Evolutionary conservation across 306 rosid species (phyloP).

Genomic region (Acacia acuminata): DNA sequence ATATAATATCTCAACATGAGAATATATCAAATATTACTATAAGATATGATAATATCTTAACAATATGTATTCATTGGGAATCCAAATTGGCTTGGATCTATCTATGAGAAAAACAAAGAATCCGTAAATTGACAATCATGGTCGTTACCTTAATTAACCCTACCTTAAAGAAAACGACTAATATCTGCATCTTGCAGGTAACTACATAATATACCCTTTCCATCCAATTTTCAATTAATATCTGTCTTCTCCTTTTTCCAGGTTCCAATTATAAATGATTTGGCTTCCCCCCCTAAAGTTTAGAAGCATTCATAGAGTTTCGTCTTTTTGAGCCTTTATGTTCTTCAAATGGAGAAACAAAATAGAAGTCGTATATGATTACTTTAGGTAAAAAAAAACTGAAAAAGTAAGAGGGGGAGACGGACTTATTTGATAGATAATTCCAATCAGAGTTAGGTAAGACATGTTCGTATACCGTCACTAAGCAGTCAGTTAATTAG

Average conservation of each 20-base stretch:
- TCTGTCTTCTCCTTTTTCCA: not conserved
- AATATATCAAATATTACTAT: too few relatives aligned
- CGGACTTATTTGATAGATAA: not conserved
- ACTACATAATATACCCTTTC: not conserved
- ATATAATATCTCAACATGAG: too few relatives aligned
- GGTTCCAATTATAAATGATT: not conserved
- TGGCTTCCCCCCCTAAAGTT: not conserved
- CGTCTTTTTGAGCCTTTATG: not conserved
- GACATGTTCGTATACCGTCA: not conserved
- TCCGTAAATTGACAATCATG: constrained; percentile 8
- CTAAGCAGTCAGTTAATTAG: not conserved
- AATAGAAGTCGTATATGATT: not conserved
- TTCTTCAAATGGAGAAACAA: not conserved
- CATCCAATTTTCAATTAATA: not conserved
- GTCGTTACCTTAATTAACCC: not conserved
- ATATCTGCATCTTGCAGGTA: not conserved
- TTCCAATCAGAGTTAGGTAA: not conserved
- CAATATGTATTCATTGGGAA: constrained; percentile 3
- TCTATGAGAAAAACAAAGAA: constrained; percentile 29
- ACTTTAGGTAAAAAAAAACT: not conserved
- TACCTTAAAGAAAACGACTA: not conserved
- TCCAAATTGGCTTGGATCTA: not conserved
- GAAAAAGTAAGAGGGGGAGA: not conserved
- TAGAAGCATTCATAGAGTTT: not conserved
- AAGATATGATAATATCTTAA: too few relatives aligned